Evolutionary conservation across 106 monocot species (phyloP).

Genomic region (Dactylorhiza incarnata): DNA sequence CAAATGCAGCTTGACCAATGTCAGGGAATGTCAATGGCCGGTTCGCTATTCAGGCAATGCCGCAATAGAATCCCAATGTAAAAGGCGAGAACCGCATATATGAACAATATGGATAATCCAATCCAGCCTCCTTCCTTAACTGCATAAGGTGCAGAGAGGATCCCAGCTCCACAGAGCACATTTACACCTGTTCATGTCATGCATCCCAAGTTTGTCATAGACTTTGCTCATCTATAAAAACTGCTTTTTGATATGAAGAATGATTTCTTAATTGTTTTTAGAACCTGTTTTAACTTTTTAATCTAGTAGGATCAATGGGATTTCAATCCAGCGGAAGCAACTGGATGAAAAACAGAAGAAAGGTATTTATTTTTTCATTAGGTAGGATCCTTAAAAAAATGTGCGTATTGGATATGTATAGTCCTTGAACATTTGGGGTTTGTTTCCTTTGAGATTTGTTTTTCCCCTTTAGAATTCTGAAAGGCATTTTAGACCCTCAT

Average conservation of each 20-base stretch:
- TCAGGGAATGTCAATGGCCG: constrained; percentile 59
- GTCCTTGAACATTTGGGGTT: too few species aligned
- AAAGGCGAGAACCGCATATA: constrained; percentile 38
- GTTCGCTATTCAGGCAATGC: constrained; percentile 42
- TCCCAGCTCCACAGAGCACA: constrained; percentile 93
- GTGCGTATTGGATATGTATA: too few species aligned
- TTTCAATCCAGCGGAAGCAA: too few species aligned
- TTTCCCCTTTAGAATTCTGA: too few species aligned
- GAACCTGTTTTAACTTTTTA: background rate
- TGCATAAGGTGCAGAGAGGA: constrained; percentile 90
- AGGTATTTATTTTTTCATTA: too few species aligned
- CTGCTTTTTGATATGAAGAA: background rate
- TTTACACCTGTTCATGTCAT: constrained; percentile 51
- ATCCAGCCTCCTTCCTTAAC: constrained; percentile 83
- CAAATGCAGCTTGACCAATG: constrained; percentile 69
- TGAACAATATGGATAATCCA: constrained; percentile 49
- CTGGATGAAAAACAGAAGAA: too few species aligned
- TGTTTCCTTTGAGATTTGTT: too few species aligned
- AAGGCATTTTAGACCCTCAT: too few species aligned
- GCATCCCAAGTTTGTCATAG: background rate
- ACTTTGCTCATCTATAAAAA: background rate
- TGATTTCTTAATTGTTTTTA: background rate
- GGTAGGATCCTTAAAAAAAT: too few species aligned
- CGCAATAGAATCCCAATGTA: constrained; percentile 57
- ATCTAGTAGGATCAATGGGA: too few species aligned